Evolutionary conservation across 2,329 filamentous ascomycete genomes (phyloP), one percentile per base, ranked within the genome.

Genomic region (Colletotrichum sp.): DNA sequence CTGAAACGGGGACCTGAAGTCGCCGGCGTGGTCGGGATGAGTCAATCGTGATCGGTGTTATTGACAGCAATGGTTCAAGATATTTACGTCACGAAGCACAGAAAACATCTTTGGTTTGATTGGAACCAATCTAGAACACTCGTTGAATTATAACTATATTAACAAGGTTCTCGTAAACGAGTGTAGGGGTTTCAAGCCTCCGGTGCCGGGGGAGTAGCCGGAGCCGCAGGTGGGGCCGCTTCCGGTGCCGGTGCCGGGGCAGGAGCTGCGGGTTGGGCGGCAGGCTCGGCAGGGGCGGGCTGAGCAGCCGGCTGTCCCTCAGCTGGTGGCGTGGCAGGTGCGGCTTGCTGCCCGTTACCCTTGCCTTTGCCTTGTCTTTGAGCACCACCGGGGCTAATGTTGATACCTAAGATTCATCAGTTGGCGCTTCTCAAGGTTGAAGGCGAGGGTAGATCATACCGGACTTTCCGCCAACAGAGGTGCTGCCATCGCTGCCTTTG

Each of bases 401-500:
- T 75, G 57, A 75, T 75, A 12, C 73, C 73, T 75, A 12, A 7
- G 3, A 4, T 3, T 4, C 2, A 69, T 72, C 13, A 75, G 61
- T 6, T 6, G 4, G 10, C 12, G 24, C 10, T 10, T 2, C 30
- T 18, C 48, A 12, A 26, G 30, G 13, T 16, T 13, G 24, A 18
- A 10, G 8, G 8, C 24, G 18, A 43, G 7, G 18, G 5, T 10
- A 4, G n/a, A 24, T 4, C 63, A 52, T n/a, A 75, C 73, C 69
- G 30, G 69, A 72, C n/a, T 75, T 75, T 26, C 73, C 73, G 9
- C 73, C 69, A 18, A 75, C 73, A 6, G 73, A 75, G 14, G 73
- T 75, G 26, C 73, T 75, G 10, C 73, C 73, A 26, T 75, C 73
- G 8, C 73, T 75, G 6, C 73, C 73, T 18, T 75, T 75, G 14